Conservation (phyloP, 805 yeast species). For the Kodamaea kaohsiungensis region DNA sequence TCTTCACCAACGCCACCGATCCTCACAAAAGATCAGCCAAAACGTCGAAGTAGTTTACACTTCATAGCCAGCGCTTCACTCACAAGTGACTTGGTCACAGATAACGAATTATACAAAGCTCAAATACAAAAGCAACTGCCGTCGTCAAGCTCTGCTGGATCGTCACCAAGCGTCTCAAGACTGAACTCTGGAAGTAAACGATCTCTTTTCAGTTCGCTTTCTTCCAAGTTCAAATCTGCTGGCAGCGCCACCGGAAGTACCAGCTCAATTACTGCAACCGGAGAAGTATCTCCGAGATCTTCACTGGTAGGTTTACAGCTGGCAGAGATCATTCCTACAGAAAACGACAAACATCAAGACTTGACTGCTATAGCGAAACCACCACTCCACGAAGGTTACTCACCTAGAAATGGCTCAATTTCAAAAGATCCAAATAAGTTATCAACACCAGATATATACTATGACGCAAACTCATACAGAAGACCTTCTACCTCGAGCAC, state of each 20-base stretch:
- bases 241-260: neutral
- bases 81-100: slow-evolving; percentile 4
- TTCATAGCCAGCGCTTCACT: slow-evolving; percentile 7
- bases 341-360: neutral
- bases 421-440: neutral
- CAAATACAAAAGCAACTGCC: neutral
- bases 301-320: neutral
- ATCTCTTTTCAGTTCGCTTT: slow-evolving; percentile 39
- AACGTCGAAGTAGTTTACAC: slow-evolving; percentile 1
- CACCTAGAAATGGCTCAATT: neutral
- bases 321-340: neutral
- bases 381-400: slow-evolving; percentile 1
- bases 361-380: slow-evolving; percentile 1
- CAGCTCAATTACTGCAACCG: neutral
- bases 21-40: neutral
- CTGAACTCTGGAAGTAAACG: slow-evolving; percentile 20
- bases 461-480: neutral
- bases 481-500: neutral
- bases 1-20: slow-evolving; percentile 13
- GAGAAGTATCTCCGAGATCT: neutral
- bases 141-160: neutral
- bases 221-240: slow-evolving; percentile 39
- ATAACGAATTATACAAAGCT: neutral
- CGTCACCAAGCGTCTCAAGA: slow-evolving; percentile 17
- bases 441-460: neutral